These are phyloP conservation scores for Ascosphaera apis DNA, from an alignment of 2,329 filamentous ascomycete genomes.

Conservation along the genomic window DNA sequence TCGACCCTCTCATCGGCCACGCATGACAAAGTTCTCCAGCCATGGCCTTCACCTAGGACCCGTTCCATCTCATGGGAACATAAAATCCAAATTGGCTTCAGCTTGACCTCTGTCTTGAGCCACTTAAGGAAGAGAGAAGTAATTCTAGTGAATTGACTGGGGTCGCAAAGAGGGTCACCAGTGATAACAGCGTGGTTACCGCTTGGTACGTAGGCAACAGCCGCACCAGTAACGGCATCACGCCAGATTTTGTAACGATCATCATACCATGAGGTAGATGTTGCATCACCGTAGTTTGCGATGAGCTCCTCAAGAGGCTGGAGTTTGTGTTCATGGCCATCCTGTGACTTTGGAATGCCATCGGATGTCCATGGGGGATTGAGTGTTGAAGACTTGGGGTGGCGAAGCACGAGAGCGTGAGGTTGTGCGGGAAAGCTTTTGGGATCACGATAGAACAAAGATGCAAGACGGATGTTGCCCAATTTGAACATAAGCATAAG, in stretches of 20 bases:
- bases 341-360: conserved; percentile 14
- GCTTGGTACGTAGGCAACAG: conserved; percentile 59
- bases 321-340: conserved; percentile 28
- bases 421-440: conserved; percentile 55
- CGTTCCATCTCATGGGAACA: conserved; percentile 59
- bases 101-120: conserved; percentile 43
- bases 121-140: conserved; percentile 53
- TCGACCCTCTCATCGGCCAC: conserved; percentile 76
- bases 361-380: conserved; percentile 36
- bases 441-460: conserved; percentile 69
- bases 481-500: conserved; percentile 68
- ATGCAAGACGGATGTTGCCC: conserved; percentile 73
- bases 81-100: conserved; percentile 75
- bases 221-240: conserved; percentile 54
- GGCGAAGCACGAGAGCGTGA: conserved; percentile 43
- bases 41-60: conserved; percentile 54
- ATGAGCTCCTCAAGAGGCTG: conserved; percentile 70
- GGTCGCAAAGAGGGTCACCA: conserved; percentile 68
- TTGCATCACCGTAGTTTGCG: conserved; percentile 85
- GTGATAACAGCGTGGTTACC: conserved; percentile 64
- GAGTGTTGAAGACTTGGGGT: conserved; percentile 69
- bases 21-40: conserved; percentile 75
- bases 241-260: conserved; percentile 76
- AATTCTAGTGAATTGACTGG: conserved; percentile 49
- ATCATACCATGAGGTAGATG: conserved; percentile 84